Base-by-base conservation (phyloP, 306 rosid species). In the Lathyrus aphaca region DNA sequence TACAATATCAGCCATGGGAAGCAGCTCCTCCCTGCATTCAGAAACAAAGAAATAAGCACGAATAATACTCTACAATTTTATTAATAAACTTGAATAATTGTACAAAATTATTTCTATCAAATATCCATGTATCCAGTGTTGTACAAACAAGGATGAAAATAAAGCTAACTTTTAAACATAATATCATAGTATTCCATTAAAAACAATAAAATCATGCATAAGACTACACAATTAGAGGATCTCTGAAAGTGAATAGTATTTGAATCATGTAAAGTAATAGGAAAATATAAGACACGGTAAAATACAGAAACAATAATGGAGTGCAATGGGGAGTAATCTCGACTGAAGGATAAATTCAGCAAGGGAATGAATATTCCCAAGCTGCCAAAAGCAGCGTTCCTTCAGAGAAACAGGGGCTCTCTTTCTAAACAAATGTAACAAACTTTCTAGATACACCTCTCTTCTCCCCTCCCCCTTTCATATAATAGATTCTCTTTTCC, bases 1-100 rank as follows among this genome's bases (percentile, higher is more conserved):
- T 67, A 90, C 85, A 67, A 93, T 80, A 80, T 88, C 89, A 32
- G 96, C 87, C 83, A 86, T 82, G 68, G 97, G 98, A 77, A 93
- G 80, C 79, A 93, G 90, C 73, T 86, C 86, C 71, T 90, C 90
- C 78, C 98, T 93, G 93, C 80, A 80, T 51, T 75, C 69, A 79
- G 68, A 56, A 83, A 75, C 76, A 73, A 77, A 37, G 30, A 53
- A 74, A 53, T 39, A 70, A 60, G 37, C 49, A 30, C 16, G 68
- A 55, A 60, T 35, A 66, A 53, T 77, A 81, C 60, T 69, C 65
- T 45, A 72, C 15, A 23, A 71, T 8, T 48, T 68, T 63, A 68
- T 48, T 21, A 35, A 64, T 57, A 69, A 43, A 58, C 23, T 32
- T 64, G 53, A 10, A 42, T 39, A 57, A 54, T 29, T 56, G 56